Evolutionary conservation across 2,329 filamentous ascomycete genomes (phyloP), one percentile per base, ranked within the genome.

Genomic region (Colletotrichum lentis): DNA sequence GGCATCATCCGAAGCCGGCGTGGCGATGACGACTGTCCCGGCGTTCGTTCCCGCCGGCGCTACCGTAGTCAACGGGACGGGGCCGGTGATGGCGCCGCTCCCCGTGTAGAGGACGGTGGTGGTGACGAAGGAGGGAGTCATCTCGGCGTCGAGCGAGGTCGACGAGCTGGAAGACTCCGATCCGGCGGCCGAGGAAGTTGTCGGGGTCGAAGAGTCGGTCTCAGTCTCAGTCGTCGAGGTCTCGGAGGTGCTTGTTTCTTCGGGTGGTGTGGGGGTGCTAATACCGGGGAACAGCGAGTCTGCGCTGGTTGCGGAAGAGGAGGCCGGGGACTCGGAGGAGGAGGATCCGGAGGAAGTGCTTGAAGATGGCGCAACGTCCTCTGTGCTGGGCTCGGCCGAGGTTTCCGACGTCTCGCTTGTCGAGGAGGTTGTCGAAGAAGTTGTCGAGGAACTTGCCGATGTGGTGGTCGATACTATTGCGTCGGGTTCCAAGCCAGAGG

Each of bases 21-120:
- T 63, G 18, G 61, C 44, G 14, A 70, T 47, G 4, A 71, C 20
- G 7, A 67, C 44, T 1, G 56, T 62, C 7, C 63, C 69, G 16
- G 67, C 46, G 6, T 5, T 16, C 5, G 35, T 52, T 18, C 58
- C 58, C 5, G 12, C 22, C 3, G 52, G 52, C 7, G 12, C 52
- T 5, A 55, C 24, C 8, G 35, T 55, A 12, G 52, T 39, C 10
- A 55, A 10, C 24, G 52, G 31, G 3, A 41, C 14, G 5, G 52
- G 52, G 11, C 52, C 52, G 20, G 35, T 52, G 11, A 63, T 27
- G 7, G 20, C 11, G 5, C 41, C 18, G 12, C 64, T 8, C 24
- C 64, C 58, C 2, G 58, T 60, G 8, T 49, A 49, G 39, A 54
- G 60, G 7, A 44, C 39, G 14, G 67, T 55, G 1, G 60, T 55